These are phyloP conservation scores for Solanum sitiens DNA, from an alignment of 257 asterid species.

Conservation along the genomic window DNA sequence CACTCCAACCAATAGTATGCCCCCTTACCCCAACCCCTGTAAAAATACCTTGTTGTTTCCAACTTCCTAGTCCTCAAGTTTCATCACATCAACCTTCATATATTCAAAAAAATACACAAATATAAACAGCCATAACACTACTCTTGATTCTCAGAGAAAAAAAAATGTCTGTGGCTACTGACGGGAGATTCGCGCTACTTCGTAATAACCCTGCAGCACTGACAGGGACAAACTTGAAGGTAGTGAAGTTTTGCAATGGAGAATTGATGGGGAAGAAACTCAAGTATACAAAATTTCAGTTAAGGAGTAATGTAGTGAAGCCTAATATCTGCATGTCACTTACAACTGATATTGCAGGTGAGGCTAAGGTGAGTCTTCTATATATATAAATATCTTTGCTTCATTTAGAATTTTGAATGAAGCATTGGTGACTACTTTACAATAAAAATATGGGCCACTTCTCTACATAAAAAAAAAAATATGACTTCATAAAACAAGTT, in stretches of 20 bases:
- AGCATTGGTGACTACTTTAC: background rate
- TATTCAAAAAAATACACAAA: background rate
- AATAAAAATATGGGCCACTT: background rate
- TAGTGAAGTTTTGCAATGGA: constrained; percentile 49
- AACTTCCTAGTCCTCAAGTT: background rate
- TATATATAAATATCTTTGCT: background rate
- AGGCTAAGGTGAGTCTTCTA: constrained; percentile 60
- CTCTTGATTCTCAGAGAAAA: background rate
- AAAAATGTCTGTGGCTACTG: constrained; percentile 46
- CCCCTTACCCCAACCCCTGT: constrained; percentile 29
- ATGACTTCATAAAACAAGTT: background rate
- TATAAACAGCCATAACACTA: background rate
- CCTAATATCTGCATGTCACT: constrained; percentile 44
- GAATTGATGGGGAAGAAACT: constrained; percentile 73
- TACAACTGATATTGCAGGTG: constrained; percentile 56
- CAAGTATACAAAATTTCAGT: constrained; percentile 21
- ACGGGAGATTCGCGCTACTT: constrained; percentile 38
- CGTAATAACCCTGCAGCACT: constrained; percentile 22
- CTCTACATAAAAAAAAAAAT: background rate
- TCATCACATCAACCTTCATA: background rate
- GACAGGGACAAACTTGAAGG: constrained; percentile 18
- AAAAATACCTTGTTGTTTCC: constrained; percentile 5
- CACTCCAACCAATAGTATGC: constrained; percentile 31
- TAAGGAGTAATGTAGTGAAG: constrained; percentile 13
- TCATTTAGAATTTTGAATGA: background rate